These are phyloP conservation scores for Hemisphaericaspora xylofermentans DNA, from an alignment of 1,139 yeast species.

Conservation along the genomic window DNA sequence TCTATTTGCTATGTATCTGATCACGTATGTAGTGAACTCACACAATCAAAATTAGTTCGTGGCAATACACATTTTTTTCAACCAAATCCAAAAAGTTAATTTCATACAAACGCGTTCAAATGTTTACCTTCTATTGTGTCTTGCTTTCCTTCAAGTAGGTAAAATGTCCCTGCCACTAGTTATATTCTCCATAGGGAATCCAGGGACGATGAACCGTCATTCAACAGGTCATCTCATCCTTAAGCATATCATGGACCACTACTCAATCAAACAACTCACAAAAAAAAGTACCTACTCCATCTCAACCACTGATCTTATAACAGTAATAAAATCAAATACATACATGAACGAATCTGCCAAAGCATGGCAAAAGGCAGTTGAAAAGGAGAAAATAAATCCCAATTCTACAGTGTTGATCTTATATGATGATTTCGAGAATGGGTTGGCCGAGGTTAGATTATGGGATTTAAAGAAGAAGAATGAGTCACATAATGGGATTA, in stretches of 20 bases:
- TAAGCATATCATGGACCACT: slow-evolving; percentile 25
- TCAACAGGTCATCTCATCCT: slow-evolving; percentile 41
- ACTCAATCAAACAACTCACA: slow-evolving; percentile 24
- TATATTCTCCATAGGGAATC: slow-evolving; percentile 44
- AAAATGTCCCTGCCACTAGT: slow-evolving; percentile 15
- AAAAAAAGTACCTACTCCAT: slow-evolving; percentile 26
- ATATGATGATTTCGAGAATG: slow-evolving; percentile 42
- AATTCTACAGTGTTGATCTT: slow-evolving; percentile 25
- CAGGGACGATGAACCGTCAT: slow-evolving; percentile 41
- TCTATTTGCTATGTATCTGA: too few species aligned
- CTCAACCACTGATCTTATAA: slow-evolving; percentile 21
- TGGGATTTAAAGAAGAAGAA: slow-evolving; percentile 31
- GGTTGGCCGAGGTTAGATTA: slow-evolving; percentile 30
- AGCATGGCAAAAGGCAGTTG: slow-evolving; percentile 27
- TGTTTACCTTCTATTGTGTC: too few species aligned
- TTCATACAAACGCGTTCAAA: background rate
- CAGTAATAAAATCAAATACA: slow-evolving; percentile 36
- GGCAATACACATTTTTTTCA: too few species aligned
- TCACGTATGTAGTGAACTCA: too few species aligned
- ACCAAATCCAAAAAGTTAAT: too few species aligned
- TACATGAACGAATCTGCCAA: slow-evolving; percentile 44
- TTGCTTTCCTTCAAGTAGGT: too few species aligned
- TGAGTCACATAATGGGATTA: slow-evolving; percentile 45
- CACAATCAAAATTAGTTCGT: too few species aligned
- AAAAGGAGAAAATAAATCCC: slow-evolving; percentile 17